Conservation (phyloP, 2,329 filamentous ascomycete species). For the Diaporthe caulivora region DNA sequence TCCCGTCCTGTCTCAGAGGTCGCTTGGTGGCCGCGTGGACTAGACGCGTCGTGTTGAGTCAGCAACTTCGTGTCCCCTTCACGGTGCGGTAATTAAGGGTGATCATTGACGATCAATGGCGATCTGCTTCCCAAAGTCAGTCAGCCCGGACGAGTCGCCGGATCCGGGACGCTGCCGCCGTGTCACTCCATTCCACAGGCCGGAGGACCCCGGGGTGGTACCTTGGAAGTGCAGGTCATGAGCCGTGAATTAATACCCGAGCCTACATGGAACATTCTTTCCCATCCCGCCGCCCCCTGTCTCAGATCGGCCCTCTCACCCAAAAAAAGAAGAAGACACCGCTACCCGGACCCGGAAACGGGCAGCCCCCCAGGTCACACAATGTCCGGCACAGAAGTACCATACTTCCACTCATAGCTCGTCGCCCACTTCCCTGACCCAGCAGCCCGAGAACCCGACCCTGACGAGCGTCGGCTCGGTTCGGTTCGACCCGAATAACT, state of each 20-base stretch:
- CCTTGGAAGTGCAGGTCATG: conserved; percentile 1
- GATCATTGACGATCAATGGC: conserved; percentile 12
- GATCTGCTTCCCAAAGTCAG: not conserved
- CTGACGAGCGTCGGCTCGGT: conserved; percentile 41
- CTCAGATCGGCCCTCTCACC: not conserved
- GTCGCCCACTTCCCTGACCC: conserved; percentile 14
- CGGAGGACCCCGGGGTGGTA: not conserved
- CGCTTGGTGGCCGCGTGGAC: not conserved
- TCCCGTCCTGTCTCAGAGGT: conserved; percentile 8
- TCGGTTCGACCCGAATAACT: conserved; percentile 41
- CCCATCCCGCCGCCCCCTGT: not conserved
- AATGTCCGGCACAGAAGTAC: not conserved
- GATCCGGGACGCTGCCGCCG: not conserved
- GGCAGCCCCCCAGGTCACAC: not conserved
- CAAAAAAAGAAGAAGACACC: not conserved
- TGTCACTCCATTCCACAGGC: not conserved
- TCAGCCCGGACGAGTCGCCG: conserved; percentile 5
- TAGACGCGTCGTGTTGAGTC: conserved; percentile 22
- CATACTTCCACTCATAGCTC: not conserved
- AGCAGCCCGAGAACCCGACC: conserved; percentile 35
- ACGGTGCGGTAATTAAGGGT: conserved; percentile 4
- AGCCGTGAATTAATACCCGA: not conserved
- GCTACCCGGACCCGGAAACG: conserved; percentile 9
- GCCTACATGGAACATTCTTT: conserved; percentile 1
- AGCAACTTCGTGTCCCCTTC: not conserved